These are phyloP conservation scores for Aspergillus awamori DNA, from an alignment of 2,329 filamentous ascomycete genomes.

Conservation along the genomic window DNA sequence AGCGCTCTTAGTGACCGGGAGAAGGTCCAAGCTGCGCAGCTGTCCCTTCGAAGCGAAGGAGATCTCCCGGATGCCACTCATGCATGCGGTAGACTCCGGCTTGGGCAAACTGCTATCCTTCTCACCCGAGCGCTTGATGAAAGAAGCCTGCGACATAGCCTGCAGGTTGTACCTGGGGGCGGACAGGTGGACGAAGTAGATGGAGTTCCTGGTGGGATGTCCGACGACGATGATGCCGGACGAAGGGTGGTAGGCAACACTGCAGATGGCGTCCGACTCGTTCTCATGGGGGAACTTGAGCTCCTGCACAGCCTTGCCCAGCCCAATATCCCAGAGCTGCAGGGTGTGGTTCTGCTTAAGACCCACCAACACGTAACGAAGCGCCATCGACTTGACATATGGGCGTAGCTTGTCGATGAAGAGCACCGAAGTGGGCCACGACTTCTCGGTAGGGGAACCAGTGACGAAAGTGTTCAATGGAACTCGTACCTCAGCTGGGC, in stretches of 20 bases:
- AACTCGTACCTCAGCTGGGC: conserved; percentile 74
- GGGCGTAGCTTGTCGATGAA: conserved; percentile 95
- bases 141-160: conserved; percentile 82
- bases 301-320: conserved; percentile 94
- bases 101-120: conserved; percentile 74
- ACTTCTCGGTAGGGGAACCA: conserved; percentile 85
- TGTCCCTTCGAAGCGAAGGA: conserved; percentile 85
- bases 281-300: conserved; percentile 95
- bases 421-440: conserved; percentile 93
- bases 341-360: conserved; percentile 99
- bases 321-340: conserved; percentile 95
- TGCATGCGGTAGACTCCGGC: conserved; percentile 93
- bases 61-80: conserved; percentile 95
- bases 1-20: conserved; percentile 63
- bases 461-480: conserved; percentile 86
- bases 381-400: conserved; percentile 83
- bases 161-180: conserved; percentile 87
- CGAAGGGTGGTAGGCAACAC: conserved; percentile 87
- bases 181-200: conserved; percentile 95
- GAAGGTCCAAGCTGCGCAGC: conserved; percentile 86
- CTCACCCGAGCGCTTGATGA: conserved; percentile 74
- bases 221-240: conserved; percentile 94
- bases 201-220: conserved; percentile 93
- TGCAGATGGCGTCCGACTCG: conserved; percentile 97
- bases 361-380: conserved; percentile 94